These are phyloP conservation scores for Ustilago tritici DNA, from an alignment of 1,284 basidiomycete genomes.

Conservation along the genomic window DNA sequence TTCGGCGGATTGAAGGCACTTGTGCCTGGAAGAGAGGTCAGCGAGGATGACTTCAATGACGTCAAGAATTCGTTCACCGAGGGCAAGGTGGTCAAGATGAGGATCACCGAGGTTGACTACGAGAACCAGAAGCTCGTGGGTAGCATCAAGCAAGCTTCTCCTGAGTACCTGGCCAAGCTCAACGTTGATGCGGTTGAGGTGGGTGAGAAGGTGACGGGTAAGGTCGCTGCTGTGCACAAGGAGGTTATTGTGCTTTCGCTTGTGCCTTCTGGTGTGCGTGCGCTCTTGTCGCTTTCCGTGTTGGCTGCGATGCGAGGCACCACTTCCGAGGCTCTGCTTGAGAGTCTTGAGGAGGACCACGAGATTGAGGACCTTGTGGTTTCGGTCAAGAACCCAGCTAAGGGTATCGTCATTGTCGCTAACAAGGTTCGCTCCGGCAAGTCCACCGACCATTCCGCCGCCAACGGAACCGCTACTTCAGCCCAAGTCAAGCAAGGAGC, in stretches of 20 bases:
- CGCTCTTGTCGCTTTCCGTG: conserved; percentile 85
- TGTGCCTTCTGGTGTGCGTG: conserved; percentile 76
- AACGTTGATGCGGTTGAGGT: conserved; percentile 64
- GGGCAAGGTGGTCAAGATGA: conserved; percentile 83
- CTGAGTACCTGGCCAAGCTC: conserved; percentile 60
- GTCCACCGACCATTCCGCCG: neutral
- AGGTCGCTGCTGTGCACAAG: conserved; percentile 61
- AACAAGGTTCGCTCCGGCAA: conserved; percentile 43
- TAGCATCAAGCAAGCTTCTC: conserved; percentile 83
- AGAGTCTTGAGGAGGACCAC: conserved; percentile 79
- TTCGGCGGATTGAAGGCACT: conserved; percentile 89
- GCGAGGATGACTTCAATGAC: conserved; percentile 52
- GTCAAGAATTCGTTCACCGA: conserved; percentile 78
- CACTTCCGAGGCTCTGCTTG: conserved; percentile 79
- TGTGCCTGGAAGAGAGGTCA: conserved; percentile 73
- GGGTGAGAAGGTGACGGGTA: conserved; percentile 64
- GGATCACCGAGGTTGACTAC: conserved; percentile 80
- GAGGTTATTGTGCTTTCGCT: conserved; percentile 66
- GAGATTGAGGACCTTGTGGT: conserved; percentile 83
- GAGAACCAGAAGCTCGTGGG: conserved; percentile 80
- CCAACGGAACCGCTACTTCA: conserved; percentile 11
- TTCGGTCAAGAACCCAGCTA: conserved; percentile 88
- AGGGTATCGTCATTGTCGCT: conserved; percentile 80
- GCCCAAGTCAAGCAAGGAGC: conserved; percentile 39
- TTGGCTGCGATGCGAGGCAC: conserved; percentile 83